Base-by-base conservation (phyloP, 2,329 filamentous ascomycete genomes). In the Colletotrichum trifolii region DNA sequence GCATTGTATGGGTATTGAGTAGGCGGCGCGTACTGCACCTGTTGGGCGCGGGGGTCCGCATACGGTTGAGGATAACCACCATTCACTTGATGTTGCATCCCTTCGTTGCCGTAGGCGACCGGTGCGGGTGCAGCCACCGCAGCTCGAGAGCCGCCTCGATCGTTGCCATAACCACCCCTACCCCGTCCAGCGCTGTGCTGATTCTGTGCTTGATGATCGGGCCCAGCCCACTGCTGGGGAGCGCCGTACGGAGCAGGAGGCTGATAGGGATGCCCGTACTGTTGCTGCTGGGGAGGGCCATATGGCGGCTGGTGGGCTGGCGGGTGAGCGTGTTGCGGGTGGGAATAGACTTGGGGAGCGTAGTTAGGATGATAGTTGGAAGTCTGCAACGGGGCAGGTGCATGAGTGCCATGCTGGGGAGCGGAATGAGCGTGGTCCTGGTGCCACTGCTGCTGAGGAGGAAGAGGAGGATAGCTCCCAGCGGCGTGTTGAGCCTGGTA, bases 341-440 rank as follows among this genome's bases (percentile, higher is more conserved):
- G 72, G 38, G 75, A 74, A 64, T 87, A 89, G 8, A 79, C 74
- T 69, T 88, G 87, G 45, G 83, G 82, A 43, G 85, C 81, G 71
- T 87, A 89, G 73, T 85, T 87, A 39, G 85, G 85, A 68, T 87
- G 86, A 70, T 88, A 88, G 70, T 85, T 85, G 66, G 82, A 78
- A 38, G 83, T 76, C 54, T 85, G 80, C 39, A 88, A 75, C 35
- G 84, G 82, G 58, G 79, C 73, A 45, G 81, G 79, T 47, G 78
- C 75, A 70, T 85, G 84, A 39, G 80, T 77, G 2, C 42, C 40
- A 56, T 78, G 78, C 38, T 77, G 74, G 8, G 73, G 62, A 60
- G 77, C 73, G 36, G 68, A 68, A 47, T 72, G 76, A 6, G 71
- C 73, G 54, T 78, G 78, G 13, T 82, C 79, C 38, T 76, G 74